Conservation (phyloP, 1,139 yeast genomes). For the Suhomyces panamericanus region DNA sequence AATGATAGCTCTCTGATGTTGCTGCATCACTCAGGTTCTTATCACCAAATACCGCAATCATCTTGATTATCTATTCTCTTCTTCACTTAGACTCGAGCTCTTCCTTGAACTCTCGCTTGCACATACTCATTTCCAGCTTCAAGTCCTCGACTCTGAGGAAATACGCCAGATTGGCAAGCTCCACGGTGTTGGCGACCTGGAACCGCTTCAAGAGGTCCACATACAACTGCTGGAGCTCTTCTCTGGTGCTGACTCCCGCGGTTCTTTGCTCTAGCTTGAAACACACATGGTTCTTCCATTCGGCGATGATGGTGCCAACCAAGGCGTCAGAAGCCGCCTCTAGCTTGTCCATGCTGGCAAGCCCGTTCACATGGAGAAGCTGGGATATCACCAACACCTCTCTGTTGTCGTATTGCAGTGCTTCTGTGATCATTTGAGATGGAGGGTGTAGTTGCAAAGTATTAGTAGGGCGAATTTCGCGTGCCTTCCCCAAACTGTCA, state of each 20-base stretch:
- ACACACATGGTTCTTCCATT: constrained; percentile 23
- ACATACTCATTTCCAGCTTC: constrained; percentile 17
- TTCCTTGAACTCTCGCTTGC: constrained; percentile 14
- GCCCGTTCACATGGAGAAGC: constrained; percentile 23
- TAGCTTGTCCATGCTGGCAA: constrained; percentile 19
- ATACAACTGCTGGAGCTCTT: constrained; percentile 19
- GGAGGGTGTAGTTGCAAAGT: background rate
- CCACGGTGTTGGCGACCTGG: constrained; percentile 22
- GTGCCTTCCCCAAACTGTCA: constrained; percentile 15
- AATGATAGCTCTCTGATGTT: no score
- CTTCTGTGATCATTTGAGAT: constrained; percentile 9
- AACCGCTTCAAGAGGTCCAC: constrained; percentile 18
- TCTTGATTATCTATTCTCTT: no score
- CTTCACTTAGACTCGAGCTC: constrained; percentile 4
- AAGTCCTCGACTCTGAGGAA: constrained; percentile 22
- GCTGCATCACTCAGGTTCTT: no score
- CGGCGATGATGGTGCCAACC: constrained; percentile 16
- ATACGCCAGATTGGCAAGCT: constrained; percentile 26
- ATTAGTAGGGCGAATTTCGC: background rate
- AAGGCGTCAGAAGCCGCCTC: constrained; percentile 10
- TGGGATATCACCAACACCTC: constrained; percentile 27
- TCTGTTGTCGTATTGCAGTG: constrained; percentile 17
- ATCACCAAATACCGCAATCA: no score
- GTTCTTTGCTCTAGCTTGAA: constrained; percentile 16
- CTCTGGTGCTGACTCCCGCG: constrained; percentile 12